These are phyloP conservation scores for Rhodotorula kratochvilovae DNA, from an alignment of 768 basidiomycete species.

Conservation along the genomic window DNA sequence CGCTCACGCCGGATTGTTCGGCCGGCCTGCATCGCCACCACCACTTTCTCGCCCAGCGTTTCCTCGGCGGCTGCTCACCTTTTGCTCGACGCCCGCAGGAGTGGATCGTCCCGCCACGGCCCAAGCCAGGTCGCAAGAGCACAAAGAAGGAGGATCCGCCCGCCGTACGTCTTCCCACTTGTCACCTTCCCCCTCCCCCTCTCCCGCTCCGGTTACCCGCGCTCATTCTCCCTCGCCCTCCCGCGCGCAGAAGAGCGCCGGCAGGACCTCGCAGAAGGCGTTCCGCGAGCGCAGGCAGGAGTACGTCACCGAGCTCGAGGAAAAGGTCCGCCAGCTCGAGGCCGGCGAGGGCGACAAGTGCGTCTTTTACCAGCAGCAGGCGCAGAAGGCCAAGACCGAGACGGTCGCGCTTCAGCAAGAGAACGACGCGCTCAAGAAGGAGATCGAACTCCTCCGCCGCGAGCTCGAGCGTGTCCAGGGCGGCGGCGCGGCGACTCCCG, in stretches of 20 bases:
- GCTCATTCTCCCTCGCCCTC: not conserved
- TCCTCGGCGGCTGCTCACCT: not conserved
- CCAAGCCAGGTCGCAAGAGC: constrained; percentile 6
- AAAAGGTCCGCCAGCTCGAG: constrained; percentile 35
- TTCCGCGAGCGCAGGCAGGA: constrained; percentile 35
- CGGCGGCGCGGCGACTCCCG: not conserved
- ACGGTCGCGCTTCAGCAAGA: constrained; percentile 17
- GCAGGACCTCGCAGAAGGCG: constrained; percentile 21
- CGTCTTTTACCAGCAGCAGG: constrained; percentile 39
- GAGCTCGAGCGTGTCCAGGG: constrained; percentile 20
- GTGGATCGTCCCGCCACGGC: not conserved
- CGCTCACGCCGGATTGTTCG: too few species aligned
- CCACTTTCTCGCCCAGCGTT: too few species aligned
- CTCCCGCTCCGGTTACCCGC: not conserved
- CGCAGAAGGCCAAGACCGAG: constrained; percentile 31
- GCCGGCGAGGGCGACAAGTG: constrained; percentile 37
- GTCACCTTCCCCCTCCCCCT: not conserved
- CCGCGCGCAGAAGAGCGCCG: not conserved
- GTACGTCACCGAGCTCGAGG: constrained; percentile 37
- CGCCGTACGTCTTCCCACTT: not conserved
- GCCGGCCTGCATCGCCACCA: too few species aligned
- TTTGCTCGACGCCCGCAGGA: not conserved
- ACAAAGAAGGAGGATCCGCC: not conserved
- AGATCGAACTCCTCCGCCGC: constrained; percentile 17
- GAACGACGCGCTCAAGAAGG: constrained; percentile 26